A percentile compares a stretch with the other conserved stretches of the same genome.
Evolutionary conservation across 2,329 filamentous ascomycete species (phyloP).

Genomic region (Calonectria fujianensis): DNA sequence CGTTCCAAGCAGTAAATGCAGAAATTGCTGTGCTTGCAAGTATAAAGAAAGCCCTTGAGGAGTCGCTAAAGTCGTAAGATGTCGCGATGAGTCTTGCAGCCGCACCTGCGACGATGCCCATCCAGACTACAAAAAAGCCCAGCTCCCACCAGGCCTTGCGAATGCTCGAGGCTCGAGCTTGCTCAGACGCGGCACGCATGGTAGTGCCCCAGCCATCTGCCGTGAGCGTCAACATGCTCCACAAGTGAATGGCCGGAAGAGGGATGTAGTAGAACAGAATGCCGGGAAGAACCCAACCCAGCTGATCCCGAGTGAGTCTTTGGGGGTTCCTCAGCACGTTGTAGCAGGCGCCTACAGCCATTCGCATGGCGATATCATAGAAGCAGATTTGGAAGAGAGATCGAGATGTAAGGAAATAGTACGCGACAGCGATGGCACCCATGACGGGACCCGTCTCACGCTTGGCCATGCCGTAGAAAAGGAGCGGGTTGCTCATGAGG

Average conservation of each 20-base stretch:
- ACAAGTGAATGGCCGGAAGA: constrained; percentile 52
- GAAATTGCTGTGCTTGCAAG: background rate
- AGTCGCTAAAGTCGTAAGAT: constrained; percentile 1
- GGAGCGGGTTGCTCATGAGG: constrained; percentile 50
- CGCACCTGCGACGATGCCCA: constrained; percentile 48
- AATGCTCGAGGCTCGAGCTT: constrained; percentile 42
- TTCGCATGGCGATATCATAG: constrained; percentile 45
- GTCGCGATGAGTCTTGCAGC: constrained; percentile 33
- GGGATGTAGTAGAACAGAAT: constrained; percentile 53
- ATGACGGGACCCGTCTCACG: constrained; percentile 50
- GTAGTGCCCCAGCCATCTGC: constrained; percentile 54
- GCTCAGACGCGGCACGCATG: constrained; percentile 50
- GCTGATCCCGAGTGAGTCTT: constrained; percentile 40
- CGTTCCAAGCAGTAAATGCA: background rate
- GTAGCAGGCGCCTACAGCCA: constrained; percentile 42
- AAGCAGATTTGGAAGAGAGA: constrained; percentile 47
- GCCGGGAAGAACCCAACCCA: constrained; percentile 50
- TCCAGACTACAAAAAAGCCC: constrained; percentile 53
- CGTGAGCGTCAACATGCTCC: constrained; percentile 52
- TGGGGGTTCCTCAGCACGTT: constrained; percentile 53
- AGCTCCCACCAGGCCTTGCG: constrained; percentile 51
- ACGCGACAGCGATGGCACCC: constrained; percentile 37
- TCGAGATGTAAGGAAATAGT: constrained; percentile 49
- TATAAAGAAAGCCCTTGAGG: background rate
- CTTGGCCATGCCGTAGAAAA: constrained; percentile 53